Evolutionary conservation across 108 stramenopile species (phyloP).

Genomic region (Cyclotella kingstonii): DNA sequence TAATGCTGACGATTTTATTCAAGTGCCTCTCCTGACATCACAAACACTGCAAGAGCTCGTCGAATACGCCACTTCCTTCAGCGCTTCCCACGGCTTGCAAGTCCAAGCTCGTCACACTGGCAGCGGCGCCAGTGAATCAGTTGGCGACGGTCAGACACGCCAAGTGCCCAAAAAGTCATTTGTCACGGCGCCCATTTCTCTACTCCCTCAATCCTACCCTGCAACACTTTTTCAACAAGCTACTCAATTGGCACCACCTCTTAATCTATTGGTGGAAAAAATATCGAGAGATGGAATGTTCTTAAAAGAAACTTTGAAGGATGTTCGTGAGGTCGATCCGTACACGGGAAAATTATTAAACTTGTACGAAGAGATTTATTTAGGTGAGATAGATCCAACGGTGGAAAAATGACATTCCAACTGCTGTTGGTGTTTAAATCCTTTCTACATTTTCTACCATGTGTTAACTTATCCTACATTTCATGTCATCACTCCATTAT

Average conservation of each 20-base stretch:
- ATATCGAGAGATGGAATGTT: constrained; percentile 83
- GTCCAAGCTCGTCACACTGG: background rate
- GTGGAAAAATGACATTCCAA: background rate
- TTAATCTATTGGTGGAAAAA: constrained; percentile 85
- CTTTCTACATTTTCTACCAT: background rate
- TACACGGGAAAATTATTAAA: constrained; percentile 85
- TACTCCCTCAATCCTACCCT: constrained; percentile 84
- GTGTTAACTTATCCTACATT: background rate
- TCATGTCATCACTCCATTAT: background rate
- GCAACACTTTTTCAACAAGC: constrained; percentile 59
- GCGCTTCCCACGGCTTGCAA: constrained; percentile 17
- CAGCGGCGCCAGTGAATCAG: background rate
- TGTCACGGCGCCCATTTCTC: constrained; percentile 84
- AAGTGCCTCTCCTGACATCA: constrained; percentile 4
- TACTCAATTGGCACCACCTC: constrained; percentile 58
- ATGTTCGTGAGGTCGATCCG: constrained; percentile 68
- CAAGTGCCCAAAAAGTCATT: constrained; percentile 28
- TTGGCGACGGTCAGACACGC: background rate
- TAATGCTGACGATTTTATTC: background rate
- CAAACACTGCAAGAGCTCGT: constrained; percentile 9
- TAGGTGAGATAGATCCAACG: constrained; percentile 8
- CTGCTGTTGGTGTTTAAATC: background rate
- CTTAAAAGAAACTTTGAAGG: constrained; percentile 57
- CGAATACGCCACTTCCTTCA: constrained; percentile 16
- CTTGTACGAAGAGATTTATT: constrained; percentile 75